Conservation (phyloP, 2,329 filamentous ascomycete species). For the Dendrostoma leiphaemia region DNA sequence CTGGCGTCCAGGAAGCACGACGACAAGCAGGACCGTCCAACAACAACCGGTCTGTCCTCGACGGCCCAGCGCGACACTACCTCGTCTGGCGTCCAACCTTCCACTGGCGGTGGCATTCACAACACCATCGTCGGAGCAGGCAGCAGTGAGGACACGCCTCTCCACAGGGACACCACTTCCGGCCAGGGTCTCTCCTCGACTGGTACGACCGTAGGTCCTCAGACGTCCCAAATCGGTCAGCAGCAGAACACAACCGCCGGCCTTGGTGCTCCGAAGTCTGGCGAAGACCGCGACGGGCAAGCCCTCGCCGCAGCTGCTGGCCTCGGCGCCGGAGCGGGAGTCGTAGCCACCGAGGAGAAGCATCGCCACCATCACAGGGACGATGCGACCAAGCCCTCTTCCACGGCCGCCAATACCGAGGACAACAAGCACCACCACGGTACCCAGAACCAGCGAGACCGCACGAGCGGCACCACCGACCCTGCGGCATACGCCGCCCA, state of each 20-base stretch:
- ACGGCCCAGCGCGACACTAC: neutral
- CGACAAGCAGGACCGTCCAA: neutral
- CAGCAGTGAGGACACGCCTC: neutral
- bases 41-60: neutral
- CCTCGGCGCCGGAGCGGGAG: slow-evolving; percentile 5
- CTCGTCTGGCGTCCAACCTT: neutral
- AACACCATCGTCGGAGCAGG: slow-evolving; percentile 15
- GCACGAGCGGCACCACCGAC: too few relatives aligned
- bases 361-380: slow-evolving; percentile 11
- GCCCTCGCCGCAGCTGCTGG: neutral
- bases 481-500: too few relatives aligned
- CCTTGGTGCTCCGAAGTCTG: slow-evolving; percentile 6
- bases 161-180: neutral
- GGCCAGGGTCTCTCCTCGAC: neutral
- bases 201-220: neutral
- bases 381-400: slow-evolving; percentile 1
- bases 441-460: neutral
- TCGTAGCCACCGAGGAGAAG: slow-evolving; percentile 6
- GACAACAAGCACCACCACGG: too few relatives aligned
- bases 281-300: slow-evolving; percentile 2
- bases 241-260: slow-evolving; percentile 7
- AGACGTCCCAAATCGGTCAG: neutral
- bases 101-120: slow-evolving; percentile 6
- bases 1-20: neutral
- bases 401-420: neutral